phyloP scores from a whole-genome alignment of 768 basidiomycete species.

The Obba rivulosa region DNA sequence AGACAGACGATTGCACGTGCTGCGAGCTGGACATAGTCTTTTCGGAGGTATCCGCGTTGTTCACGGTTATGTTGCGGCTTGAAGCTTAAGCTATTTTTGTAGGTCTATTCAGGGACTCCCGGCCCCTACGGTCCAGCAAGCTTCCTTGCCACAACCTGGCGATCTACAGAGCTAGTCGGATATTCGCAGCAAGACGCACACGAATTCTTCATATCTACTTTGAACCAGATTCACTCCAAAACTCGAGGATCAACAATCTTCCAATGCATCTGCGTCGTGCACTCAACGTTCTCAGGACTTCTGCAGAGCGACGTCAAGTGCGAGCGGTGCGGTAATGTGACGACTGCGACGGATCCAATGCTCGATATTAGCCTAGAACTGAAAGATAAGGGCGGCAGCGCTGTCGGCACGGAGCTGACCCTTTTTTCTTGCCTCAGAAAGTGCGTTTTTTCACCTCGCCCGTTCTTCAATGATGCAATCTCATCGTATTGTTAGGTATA shows the following conservation, averaged over 20 bases:
- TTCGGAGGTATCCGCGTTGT: slow-evolving; percentile 45
- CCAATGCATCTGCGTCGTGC: slow-evolving; percentile 86
- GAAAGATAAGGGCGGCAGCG: slow-evolving; percentile 45
- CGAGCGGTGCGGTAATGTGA: slow-evolving; percentile 75
- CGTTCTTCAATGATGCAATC: slow-evolving; percentile 3
- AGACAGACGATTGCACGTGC: slow-evolving; percentile 69
- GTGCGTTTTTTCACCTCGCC: slow-evolving; percentile 29
- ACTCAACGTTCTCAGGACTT: slow-evolving; percentile 83
- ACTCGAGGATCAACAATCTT: slow-evolving; percentile 71
- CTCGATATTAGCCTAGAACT: slow-evolving; percentile 88
- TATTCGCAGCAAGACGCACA: slow-evolving; percentile 95
- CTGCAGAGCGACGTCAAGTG: slow-evolving; percentile 89
- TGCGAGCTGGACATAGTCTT: slow-evolving; percentile 93
- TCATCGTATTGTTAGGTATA: slow-evolving; percentile 51
- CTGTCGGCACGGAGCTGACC: slow-evolving; percentile 49
- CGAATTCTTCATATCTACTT: slow-evolving; percentile 75
- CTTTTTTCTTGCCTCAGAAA: slow-evolving; percentile 71
- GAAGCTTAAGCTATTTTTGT: neutral
- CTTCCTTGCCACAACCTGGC: slow-evolving; percentile 84
- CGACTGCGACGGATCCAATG: slow-evolving; percentile 81
- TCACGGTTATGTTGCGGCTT: neutral
- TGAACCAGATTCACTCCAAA: slow-evolving; percentile 84
- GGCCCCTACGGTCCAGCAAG: slow-evolving; percentile 75
- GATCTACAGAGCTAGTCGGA: slow-evolving; percentile 76
- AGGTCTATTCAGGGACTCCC: slow-evolving; percentile 43